These are phyloP conservation scores for Ciborinia camelliae DNA, from an alignment of 2,329 filamentous ascomycete genomes.

Conservation along the genomic window DNA sequence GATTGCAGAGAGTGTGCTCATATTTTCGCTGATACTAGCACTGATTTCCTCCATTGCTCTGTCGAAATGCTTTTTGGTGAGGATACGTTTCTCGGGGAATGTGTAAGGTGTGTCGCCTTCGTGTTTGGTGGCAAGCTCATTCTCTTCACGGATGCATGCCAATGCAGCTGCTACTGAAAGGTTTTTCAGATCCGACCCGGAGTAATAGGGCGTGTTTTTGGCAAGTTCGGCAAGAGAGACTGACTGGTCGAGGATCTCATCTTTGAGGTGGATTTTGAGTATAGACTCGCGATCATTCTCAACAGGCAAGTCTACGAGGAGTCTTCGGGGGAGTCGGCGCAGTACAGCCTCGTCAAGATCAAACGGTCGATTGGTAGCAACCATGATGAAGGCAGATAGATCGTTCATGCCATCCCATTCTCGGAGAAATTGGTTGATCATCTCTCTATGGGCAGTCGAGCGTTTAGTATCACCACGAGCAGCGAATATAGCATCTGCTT, in stretches of 20 bases:
- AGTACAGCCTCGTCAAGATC: constrained; percentile 88
- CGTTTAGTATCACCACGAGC: constrained; percentile 52
- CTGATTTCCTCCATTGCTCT: constrained; percentile 84
- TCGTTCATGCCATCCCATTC: constrained; percentile 93
- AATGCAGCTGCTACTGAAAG: constrained; percentile 76
- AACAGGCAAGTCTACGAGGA: constrained; percentile 71
- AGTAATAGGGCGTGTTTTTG: constrained; percentile 69
- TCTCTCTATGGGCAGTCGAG: constrained; percentile 63
- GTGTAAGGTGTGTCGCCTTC: constrained; percentile 41
- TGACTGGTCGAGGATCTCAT: constrained; percentile 58
- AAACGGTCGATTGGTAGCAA: constrained; percentile 92
- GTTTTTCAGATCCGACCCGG: constrained; percentile 81
- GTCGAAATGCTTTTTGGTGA: constrained; percentile 73
- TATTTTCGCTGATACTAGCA: constrained; percentile 90
- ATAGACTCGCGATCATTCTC: constrained; percentile 65
- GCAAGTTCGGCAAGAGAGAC: constrained; percentile 64
- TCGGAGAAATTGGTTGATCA: constrained; percentile 93
- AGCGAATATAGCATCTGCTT: constrained; percentile 89
- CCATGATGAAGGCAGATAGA: constrained; percentile 91
- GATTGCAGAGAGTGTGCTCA: constrained; percentile 80
- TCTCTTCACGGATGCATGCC: constrained; percentile 74
- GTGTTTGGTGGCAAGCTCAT: constrained; percentile 42
- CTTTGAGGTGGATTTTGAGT: constrained; percentile 66
- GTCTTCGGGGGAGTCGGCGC: constrained; percentile 67
- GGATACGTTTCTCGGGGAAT: constrained; percentile 65